phyloP scores from a whole-genome alignment of 345 rosid genomes.

The Eucalyptus fibrosa region DNA sequence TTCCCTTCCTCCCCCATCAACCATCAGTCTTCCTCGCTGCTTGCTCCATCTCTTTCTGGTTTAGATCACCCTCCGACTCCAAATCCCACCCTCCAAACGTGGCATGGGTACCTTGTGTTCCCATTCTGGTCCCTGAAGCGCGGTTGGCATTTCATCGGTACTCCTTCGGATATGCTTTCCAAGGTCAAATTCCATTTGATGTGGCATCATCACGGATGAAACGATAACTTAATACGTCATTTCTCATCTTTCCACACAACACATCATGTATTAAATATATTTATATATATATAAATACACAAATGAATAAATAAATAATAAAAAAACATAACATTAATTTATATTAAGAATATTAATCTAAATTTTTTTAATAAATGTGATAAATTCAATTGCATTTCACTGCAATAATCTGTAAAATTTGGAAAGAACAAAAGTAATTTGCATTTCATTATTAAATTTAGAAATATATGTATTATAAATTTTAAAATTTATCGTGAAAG shows the following conservation, averaged over 20 bases:
- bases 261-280: too few relatives aligned
- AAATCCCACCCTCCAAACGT: neutral
- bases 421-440: rapidly evolving
- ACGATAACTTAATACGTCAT: too few relatives aligned
- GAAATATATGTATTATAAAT: rapidly evolving
- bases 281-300: too few relatives aligned
- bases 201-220: too few relatives aligned
- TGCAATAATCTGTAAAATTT: too few relatives aligned
- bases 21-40: neutral
- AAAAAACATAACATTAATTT: too few relatives aligned
- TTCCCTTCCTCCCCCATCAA: too few relatives aligned
- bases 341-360: too few relatives aligned
- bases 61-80: neutral
- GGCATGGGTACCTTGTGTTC: neutral
- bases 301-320: too few relatives aligned
- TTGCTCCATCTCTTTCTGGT: neutral
- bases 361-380: rapidly evolving
- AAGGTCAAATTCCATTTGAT: rapidly evolving
- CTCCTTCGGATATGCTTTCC: neutral
- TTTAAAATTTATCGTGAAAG: too few relatives aligned
- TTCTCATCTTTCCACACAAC: too few relatives aligned
- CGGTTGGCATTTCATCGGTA: neutral
- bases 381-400: too few relatives aligned
- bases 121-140: neutral
- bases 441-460: rapidly evolving